Base-by-base conservation (phyloP, 2,329 filamentous ascomycete genomes). In the Verticillium zaregamsianum region DNA sequence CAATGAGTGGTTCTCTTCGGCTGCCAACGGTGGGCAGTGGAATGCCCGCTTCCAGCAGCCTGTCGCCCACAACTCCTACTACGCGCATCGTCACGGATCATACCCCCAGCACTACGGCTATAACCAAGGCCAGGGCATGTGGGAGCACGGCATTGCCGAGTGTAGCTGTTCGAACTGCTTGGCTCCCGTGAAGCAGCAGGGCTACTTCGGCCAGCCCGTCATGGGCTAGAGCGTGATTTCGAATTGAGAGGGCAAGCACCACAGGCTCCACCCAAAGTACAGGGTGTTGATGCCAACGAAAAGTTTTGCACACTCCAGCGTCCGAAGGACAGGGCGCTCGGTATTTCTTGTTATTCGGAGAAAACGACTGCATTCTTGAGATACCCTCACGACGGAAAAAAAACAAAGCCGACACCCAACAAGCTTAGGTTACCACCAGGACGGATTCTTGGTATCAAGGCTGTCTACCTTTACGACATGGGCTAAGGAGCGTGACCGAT, bases 171-270 rank as follows among this genome's bases (percentile, higher is more conserved):
- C 73, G 33, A 75, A 73, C 63, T 86, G 83, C 66, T 69, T 75
- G 33, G 69, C 75, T 33, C 72, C 78, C 9, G 73, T 78, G 67
- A 83, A 84, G 71, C 74, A 79, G 14, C 68, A 73, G 4, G 70
- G 76, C 0, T 86, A 85, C 70, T 86, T 84, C 61, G 78, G 80
- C 32, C 84, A 86, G 69, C 74, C 84, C 15, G 84, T 86, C 17
- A 80, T 86, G 71, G 83, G 84, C 59, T 84, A 70, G 77, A 59
- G 31, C n/a, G 23, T n/a, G 6, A 55, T 31, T 12, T 7, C 54
- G 23, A 15, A 12, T 12, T 33, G 28, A 31, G 25, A 49, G 54
- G 14, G 23, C 17, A 17, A 5, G 5, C 54, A 9, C 31, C 3
- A 33, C 25, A 1, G 45, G 54, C 28, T 55, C 25, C 23, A 12